Percentiles rank a stretch among this genome's conserved stretches.
Evolutionary conservation across 2,329 filamentous ascomycete genomes (phyloP).

Genomic region (Cladophialophora carrionii): DNA sequence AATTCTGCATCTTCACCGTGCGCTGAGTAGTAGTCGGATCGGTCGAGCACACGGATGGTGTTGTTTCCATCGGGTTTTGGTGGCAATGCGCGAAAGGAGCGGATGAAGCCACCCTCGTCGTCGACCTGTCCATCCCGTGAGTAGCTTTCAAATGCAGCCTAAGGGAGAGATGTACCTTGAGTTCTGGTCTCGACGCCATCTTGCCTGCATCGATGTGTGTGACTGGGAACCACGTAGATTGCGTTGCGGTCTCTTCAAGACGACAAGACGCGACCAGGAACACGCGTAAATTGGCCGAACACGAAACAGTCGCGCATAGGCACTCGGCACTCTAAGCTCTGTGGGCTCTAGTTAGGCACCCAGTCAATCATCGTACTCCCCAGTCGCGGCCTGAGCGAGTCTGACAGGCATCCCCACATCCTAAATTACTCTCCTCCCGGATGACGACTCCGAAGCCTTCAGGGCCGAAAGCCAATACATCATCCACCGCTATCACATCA

Average conservation of each 20-base stretch:
- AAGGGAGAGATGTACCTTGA: slow-evolving; percentile 59
- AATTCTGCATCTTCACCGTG: slow-evolving; percentile 53
- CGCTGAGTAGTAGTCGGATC: slow-evolving; percentile 89
- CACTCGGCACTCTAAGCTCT: neutral
- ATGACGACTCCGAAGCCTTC: neutral
- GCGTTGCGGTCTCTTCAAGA: neutral
- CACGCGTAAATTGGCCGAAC: slow-evolving; percentile 18
- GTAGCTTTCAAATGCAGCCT: neutral
- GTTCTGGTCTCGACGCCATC: slow-evolving; percentile 73
- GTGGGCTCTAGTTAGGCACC: neutral
- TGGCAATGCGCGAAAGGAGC: slow-evolving; percentile 88
- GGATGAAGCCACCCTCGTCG: slow-evolving; percentile 95
- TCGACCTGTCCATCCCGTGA: slow-evolving; percentile 67
- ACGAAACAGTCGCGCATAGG: slow-evolving; percentile 9
- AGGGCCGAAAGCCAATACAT: neutral
- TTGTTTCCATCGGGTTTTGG: slow-evolving; percentile 63
- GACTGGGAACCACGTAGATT: neutral
- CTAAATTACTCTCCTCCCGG: neutral
- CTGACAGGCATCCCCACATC: neutral
- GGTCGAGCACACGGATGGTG: slow-evolving; percentile 87
- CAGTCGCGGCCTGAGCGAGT: neutral
- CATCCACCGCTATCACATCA: slow-evolving; percentile 3
- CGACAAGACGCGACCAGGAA: slow-evolving; percentile 2
- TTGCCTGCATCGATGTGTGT: neutral
- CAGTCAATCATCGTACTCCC: neutral